Evolutionary conservation across 805 yeast genomes (phyloP).

Genomic region (Ogataea neopini): DNA sequence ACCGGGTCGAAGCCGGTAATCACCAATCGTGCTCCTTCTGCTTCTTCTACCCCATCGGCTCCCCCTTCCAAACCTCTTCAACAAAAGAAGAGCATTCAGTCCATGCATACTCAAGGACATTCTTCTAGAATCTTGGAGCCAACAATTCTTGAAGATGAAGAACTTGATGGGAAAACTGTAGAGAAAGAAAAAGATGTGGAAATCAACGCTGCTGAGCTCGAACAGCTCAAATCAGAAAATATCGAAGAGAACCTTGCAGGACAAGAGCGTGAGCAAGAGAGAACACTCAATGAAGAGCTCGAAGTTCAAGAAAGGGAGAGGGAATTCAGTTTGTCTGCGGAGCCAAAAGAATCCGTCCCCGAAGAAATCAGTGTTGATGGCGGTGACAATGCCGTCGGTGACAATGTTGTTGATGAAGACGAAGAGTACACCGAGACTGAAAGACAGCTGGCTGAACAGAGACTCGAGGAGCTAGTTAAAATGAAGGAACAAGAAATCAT

Average conservation of each 20-base stretch:
- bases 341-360: neutral
- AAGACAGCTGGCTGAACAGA: conserved; percentile 28
- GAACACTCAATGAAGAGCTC: conserved; percentile 38
- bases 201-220: conserved; percentile 22
- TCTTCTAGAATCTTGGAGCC: conserved; percentile 19
- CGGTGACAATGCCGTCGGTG: conserved; percentile 2
- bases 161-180: conserved; percentile 7
- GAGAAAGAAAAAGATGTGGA: neutral
- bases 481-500: conserved; percentile 31
- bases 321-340: conserved; percentile 20
- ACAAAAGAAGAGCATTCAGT: conserved; percentile 24
- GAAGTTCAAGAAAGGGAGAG: conserved; percentile 37
- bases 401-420: conserved; percentile 13
- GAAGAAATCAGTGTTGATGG: neutral
- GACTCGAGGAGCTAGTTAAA: conserved; percentile 29
- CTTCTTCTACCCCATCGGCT: neutral
- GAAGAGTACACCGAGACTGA: conserved; percentile 29
- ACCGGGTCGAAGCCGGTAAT: conserved; percentile 18
- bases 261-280: conserved; percentile 41
- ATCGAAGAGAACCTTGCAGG: conserved; percentile 27
- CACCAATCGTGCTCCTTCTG: conserved; percentile 5
- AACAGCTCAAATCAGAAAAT: conserved; percentile 27
- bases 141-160: conserved; percentile 29
- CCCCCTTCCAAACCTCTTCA: conserved; percentile 10
- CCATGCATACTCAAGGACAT: conserved; percentile 25